These are phyloP conservation scores for Stylosanthes scabra DNA, from an alignment of 331 rosid species.

Conservation along the genomic window DNA sequence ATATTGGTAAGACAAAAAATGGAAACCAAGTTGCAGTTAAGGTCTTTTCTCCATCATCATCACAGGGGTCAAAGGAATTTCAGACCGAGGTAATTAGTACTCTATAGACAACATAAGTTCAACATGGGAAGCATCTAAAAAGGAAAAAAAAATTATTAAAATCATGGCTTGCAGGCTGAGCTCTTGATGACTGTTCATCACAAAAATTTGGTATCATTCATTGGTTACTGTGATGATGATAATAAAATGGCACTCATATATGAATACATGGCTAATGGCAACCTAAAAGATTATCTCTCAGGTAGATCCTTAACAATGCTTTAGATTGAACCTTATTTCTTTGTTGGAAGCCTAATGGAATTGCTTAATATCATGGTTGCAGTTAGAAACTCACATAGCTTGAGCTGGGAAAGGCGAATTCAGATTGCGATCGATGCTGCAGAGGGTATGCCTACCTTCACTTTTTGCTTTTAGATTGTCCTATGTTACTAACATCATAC, in stretches of 20 bases:
- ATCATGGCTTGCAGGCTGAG: conserved; percentile 59
- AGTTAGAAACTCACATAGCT: conserved; percentile 46
- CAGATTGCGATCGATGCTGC: conserved; percentile 77
- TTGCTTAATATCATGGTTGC: conserved; percentile 43
- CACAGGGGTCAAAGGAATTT: conserved; percentile 84
- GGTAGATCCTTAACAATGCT: conserved; percentile 39
- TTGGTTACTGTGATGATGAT: conserved; percentile 63
- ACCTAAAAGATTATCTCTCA: conserved; percentile 58
- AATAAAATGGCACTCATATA: conserved; percentile 65
- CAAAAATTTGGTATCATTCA: conserved; percentile 62
- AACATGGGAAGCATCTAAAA: conserved; percentile 27
- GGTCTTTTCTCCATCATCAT: conserved; percentile 71
- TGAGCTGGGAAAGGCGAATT: conserved; percentile 69
- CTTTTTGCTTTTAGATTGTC: too few relatives aligned
- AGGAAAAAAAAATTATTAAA: conserved; percentile 26
- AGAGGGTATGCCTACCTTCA: conserved; percentile 51
- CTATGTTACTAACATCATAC: too few relatives aligned
- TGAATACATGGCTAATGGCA: conserved; percentile 73
- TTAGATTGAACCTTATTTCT: neutral
- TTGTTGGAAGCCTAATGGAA: conserved; percentile 8
- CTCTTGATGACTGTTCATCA: conserved; percentile 68
- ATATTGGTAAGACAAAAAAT: conserved; percentile 59
- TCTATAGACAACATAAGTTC: neutral
- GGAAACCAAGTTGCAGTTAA: conserved; percentile 73
- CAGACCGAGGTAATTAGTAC: conserved; percentile 63